Evolutionary conservation across 129 eudicot genomes (phyloP), one percentile per base, ranked within the genome.

Genomic region (Lactuca sativa): DNA sequence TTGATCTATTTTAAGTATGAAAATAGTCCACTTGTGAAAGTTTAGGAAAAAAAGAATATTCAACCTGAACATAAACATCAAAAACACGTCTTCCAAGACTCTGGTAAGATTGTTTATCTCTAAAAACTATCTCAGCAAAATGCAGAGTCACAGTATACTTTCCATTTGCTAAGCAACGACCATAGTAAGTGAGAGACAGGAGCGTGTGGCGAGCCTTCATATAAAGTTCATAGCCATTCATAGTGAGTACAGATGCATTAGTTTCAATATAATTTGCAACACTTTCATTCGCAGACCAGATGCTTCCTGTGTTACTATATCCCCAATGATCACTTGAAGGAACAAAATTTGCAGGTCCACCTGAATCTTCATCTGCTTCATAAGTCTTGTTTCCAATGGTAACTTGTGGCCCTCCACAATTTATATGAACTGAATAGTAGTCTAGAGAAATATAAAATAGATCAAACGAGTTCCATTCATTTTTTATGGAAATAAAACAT

Each of bases 11-110:
- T 11, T 51, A 21, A n/a, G 11, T 51, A 51, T 51, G 56, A 51
- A 51, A 51, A 51, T 14, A 3, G 56, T 51, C 56, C 16, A 12
- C 56, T 51, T 51, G 56, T 51, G 18, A 51, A 51, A 51, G 56
- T 51, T 51, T 14, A 32, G 11, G 16, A 36, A 36, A 36, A 36
- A 36, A 36, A 36, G 40, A 41, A 49, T 9, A 18, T 9, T 16
- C 37, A 25, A 86, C 95, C 95, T 87, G 90, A 70, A 87, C 75
- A 77, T 87, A 87, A 62, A 88, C 77, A 70, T 88, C 90, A 75
- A 88, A 88, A n/a, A 80, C 54, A 41, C 95, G 86, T 78, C 74
- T 72, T 55, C 95, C 90, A 68, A 88, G 90, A 62, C 90, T 76
- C 34, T 43, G 70, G 55, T 14, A 84, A 25, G 90, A 79, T 21